Conservation (phyloP, 2,329 filamentous ascomycete genomes). For the Xylariaceae sp. region DNA sequence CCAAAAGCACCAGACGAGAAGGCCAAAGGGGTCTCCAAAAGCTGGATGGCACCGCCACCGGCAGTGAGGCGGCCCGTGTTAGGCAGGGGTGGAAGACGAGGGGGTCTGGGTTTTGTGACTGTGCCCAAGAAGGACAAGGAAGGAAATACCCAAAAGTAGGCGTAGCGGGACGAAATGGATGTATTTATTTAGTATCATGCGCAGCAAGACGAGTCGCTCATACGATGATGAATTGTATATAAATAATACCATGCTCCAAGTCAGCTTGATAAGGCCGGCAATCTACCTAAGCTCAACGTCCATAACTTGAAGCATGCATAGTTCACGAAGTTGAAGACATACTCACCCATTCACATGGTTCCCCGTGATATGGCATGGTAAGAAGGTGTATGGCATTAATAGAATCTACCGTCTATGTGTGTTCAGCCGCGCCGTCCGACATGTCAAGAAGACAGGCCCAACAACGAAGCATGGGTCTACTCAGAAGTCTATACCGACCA, state of each 20-base stretch:
- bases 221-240: constrained; percentile 6
- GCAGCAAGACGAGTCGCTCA: constrained; percentile 11
- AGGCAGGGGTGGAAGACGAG: constrained; percentile 30
- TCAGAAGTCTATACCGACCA: not conserved
- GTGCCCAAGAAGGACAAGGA: constrained; percentile 24
- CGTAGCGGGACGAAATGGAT: not conserved
- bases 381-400: not conserved
- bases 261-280: not conserved
- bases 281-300: not conserved
- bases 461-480: not conserved
- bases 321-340: not conserved
- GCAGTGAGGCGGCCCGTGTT: constrained; percentile 39
- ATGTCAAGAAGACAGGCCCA: not conserved
- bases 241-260: not conserved
- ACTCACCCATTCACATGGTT: not conserved
- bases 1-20: constrained; percentile 35
- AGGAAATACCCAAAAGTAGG: constrained; percentile 13
- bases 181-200: constrained; percentile 6
- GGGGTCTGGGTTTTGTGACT: constrained; percentile 41
- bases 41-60: constrained; percentile 42
- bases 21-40: constrained; percentile 27
- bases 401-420: not conserved
- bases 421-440: not conserved
- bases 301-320: not conserved
- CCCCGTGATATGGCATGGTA: not conserved